Percentiles rank a stretch among this genome's conserved stretches.
These are phyloP conservation scores for Bothriochloa decipiens DNA, from an alignment of 176 grass and related monocot species.

Conservation along the genomic window DNA sequence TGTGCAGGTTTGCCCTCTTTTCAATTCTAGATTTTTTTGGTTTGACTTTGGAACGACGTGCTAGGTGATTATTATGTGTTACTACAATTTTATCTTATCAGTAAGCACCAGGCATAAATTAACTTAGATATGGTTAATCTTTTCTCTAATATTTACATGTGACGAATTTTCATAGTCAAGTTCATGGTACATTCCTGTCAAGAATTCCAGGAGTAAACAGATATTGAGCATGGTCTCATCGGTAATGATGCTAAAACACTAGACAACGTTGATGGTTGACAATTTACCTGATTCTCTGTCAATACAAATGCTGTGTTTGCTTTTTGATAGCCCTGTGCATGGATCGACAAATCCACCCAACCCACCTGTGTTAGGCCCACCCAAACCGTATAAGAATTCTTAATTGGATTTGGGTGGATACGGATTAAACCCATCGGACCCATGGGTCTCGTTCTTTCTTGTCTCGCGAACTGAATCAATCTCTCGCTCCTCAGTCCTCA, in stretches of 20 bases:
- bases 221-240: not conserved
- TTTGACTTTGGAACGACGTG: not conserved
- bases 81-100: slow-evolving; percentile 9
- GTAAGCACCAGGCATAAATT: not conserved
- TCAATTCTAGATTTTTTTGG: not conserved
- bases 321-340: slow-evolving; percentile 7
- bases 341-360: too few species aligned
- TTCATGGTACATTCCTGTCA: slow-evolving; percentile 5
- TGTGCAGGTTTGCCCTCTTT: not conserved
- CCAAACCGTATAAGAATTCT: too few species aligned
- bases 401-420: too few species aligned
- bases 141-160: not conserved
- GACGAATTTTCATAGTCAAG: not conserved
- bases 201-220: not conserved
- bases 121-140: not conserved
- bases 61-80: slow-evolving; percentile 1
- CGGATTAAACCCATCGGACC: too few species aligned
- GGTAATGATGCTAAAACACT: not conserved
- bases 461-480: too few species aligned
- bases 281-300: not conserved
- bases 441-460: too few species aligned
- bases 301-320: not conserved
- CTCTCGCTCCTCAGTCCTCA: too few species aligned
- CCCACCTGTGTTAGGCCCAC: too few species aligned
- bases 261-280: not conserved